These are phyloP conservation scores for Pseudozyma sp. DNA, from an alignment of 1,284 basidiomycete species.

Conservation along the genomic window DNA sequence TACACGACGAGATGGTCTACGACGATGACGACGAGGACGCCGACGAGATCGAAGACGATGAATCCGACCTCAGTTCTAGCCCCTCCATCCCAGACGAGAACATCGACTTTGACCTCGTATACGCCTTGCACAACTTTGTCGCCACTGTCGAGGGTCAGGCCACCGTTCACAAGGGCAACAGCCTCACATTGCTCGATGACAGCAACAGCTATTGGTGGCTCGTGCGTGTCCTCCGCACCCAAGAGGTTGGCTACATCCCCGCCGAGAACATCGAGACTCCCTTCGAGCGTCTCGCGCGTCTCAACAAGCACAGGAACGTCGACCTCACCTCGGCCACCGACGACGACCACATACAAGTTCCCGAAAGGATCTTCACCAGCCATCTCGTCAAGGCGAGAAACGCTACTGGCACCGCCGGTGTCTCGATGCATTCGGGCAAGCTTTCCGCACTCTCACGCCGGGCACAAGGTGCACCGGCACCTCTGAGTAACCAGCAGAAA, in stretches of 20 bases:
- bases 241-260: conserved; percentile 99
- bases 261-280: conserved; percentile 99
- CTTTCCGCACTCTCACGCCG: conserved; percentile 64
- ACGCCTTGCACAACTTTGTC: conserved; percentile 68
- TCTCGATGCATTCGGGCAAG: conserved; percentile 65
- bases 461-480: conserved; percentile 49
- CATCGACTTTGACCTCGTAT: conserved; percentile 69
- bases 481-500: conserved; percentile 43
- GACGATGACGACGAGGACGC: conserved; percentile 58
- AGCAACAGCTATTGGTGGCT: conserved; percentile 69
- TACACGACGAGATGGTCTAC: conserved; percentile 53
- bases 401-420: conserved; percentile 40
- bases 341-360: conserved; percentile 65
- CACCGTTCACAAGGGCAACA: conserved; percentile 68
- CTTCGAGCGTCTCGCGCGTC: conserved; percentile 90
- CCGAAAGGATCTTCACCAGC: conserved; percentile 52
- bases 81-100: conserved; percentile 69
- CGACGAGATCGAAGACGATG: conserved; percentile 62
- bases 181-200: conserved; percentile 67
- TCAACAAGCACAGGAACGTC: conserved; percentile 98
- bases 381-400: conserved; percentile 64
- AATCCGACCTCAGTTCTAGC: conserved; percentile 66
- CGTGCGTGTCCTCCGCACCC: conserved; percentile 70
- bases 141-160: conserved; percentile 68
- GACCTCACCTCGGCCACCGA: conserved; percentile 72